Percentiles rank a stretch among this genome's conserved stretches.
Evolutionary conservation across 306 rosid species (phyloP).

Genomic region (Arachis stenosperma): DNA sequence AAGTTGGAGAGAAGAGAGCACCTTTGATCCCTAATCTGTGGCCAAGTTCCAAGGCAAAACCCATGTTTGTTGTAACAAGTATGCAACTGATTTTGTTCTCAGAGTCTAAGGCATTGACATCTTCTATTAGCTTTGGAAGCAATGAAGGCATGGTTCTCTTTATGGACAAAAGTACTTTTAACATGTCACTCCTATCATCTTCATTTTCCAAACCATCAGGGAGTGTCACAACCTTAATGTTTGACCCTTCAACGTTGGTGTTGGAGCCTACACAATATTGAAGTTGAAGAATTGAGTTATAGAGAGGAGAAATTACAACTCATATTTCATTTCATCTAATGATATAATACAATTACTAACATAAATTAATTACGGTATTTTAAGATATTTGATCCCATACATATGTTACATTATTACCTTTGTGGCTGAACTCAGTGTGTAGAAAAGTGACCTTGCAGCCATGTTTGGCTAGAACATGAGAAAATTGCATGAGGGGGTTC

Average conservation of each 20-base stretch:
- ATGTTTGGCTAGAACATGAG: conserved; percentile 40
- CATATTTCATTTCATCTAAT: no score
- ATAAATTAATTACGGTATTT: no score
- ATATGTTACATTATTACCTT: neutral
- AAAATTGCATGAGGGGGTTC: conserved; percentile 50
- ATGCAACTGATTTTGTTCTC: conserved; percentile 46
- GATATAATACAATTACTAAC: no score
- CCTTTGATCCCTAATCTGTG: conserved; percentile 45
- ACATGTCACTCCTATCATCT: conserved; percentile 41
- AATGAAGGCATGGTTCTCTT: conserved; percentile 37
- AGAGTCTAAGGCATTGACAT: conserved; percentile 28
- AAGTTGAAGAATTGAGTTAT: no score
- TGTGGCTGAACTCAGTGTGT: conserved; percentile 38
- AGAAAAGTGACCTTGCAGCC: conserved; percentile 53
- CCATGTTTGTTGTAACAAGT: conserved; percentile 48
- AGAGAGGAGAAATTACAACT: no score
- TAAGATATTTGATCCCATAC: no score
- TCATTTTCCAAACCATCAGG: conserved; percentile 51
- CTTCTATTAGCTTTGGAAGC: conserved; percentile 50
- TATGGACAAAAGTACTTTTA: conserved; percentile 21
- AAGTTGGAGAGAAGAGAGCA: conserved; percentile 51
- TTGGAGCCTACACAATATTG: neutral
- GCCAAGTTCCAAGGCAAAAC: conserved; percentile 54
- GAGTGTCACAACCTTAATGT: conserved; percentile 43
- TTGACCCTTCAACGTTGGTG: neutral